phyloP scores from a whole-genome alignment of 1,284 basidiomycete genomes.

The Apiotrichum siamense region DNA sequence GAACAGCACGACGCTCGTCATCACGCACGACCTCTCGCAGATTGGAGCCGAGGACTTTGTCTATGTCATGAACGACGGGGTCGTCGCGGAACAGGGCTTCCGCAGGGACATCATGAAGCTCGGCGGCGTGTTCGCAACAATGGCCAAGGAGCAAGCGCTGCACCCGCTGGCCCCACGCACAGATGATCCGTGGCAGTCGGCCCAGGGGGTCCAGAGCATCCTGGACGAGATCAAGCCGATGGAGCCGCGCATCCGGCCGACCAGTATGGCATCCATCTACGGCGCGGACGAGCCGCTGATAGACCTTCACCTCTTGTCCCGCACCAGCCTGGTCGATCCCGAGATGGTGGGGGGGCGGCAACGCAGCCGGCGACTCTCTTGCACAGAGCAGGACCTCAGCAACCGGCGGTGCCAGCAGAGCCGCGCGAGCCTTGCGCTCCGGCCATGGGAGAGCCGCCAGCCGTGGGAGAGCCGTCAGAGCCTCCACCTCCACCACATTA shows the following conservation, averaged over 20 bases:
- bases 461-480: too few species aligned
- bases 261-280: conserved; percentile 4
- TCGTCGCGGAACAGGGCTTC: conserved; percentile 83
- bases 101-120: conserved; percentile 61
- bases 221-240: not conserved
- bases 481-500: too few species aligned
- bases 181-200: conserved; percentile 40
- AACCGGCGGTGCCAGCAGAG: too few species aligned
- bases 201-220: conserved; percentile 10
- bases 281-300: not conserved
- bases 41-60: conserved; percentile 75
- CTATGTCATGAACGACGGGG: conserved; percentile 79
- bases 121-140: conserved; percentile 44
- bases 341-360: too few species aligned
- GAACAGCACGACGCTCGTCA: conserved; percentile 87
- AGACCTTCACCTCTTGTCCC: too few species aligned
- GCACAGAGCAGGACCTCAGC: too few species aligned
- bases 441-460: too few species aligned
- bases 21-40: conserved; percentile 90
- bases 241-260: not conserved
- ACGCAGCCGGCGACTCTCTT: too few species aligned
- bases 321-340: too few species aligned
- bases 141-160: conserved; percentile 45
- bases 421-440: too few species aligned
- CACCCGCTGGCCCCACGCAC: conserved; percentile 35